Base-by-base conservation (phyloP, 495 filamentous ascomycete species). In the Aspergillus diversus region DNA sequence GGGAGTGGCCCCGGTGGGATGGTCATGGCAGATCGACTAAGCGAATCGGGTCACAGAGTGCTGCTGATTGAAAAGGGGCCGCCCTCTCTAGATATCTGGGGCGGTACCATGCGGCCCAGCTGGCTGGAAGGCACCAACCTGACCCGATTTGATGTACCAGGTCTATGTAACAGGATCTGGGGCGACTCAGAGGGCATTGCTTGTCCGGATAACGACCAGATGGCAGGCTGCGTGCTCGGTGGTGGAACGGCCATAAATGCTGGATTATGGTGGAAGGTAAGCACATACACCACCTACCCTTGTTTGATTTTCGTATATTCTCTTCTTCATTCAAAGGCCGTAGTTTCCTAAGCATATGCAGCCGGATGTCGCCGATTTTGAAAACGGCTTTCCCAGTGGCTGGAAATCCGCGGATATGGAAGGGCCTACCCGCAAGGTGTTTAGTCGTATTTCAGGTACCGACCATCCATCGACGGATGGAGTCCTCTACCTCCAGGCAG, bases 111-210 rank as follows among this genome's bases (percentile, higher is more conserved):
- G 33, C 72, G 70, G 32, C 71, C 74, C 7, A 2, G 34, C 3
- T 77, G 75, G 75, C 60, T 71, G 53, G 51, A 55, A 27, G 59
- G 59, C 7, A 58, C 66, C 16, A 53, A 49, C 53, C 77, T 93
- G 50, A 92, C 90, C 43, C 82, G 88, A 35, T 91, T 92, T 66
- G 90, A 93, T 69, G 84, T 93, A n/a, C 90, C 90, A 5, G 90
- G 90, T 60, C 82, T 92, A 8, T 75, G 71, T 21, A 69, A 68
- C 33, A 62, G 75, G 42, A 68, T 75, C 16, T 92, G 89, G 75
- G 81, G 81, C 1, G 88, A 92, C 67, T 87, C 86, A n/a, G 86
- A 84, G 55, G 85, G 87, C 67, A 90, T 88, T 84, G 87, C 87
- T 42, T 68, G 66, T 33, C 48, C 65, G 5, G 60, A 67, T 46